These are phyloP conservation scores for Plasmodium inui DNA, from an alignment of 169 alveolate genomes.

Conservation along the genomic window DNA sequence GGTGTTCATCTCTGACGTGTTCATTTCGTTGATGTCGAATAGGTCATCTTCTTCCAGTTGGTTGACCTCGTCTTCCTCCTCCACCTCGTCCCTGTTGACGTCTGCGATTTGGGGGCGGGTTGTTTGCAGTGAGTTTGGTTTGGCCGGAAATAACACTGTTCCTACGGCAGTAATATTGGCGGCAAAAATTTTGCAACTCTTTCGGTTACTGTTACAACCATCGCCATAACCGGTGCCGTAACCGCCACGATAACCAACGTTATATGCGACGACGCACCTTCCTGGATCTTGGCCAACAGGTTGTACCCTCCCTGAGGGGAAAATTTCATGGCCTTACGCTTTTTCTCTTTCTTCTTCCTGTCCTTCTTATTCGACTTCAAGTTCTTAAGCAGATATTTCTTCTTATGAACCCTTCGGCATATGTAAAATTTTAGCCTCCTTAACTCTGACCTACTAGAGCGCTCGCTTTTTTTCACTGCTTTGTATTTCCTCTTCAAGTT, in stretches of 20 bases:
- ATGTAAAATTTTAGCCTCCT: slow-evolving; percentile 58
- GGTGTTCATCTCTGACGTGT: slow-evolving; percentile 37
- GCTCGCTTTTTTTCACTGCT: slow-evolving; percentile 37
- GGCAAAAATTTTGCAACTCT: not conserved
- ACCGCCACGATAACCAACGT: not conserved
- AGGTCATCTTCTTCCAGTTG: slow-evolving; percentile 25
- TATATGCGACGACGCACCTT: slow-evolving; percentile 7
- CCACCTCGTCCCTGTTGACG: not conserved
- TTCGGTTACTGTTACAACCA: not conserved
- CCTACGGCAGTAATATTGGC: not conserved
- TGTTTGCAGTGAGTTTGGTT: not conserved
- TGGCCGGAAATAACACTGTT: not conserved
- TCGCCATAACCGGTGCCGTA: not conserved
- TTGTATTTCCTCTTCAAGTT: slow-evolving; percentile 54
- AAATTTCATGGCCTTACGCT: slow-evolving; percentile 10
- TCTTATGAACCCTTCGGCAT: slow-evolving; percentile 39
- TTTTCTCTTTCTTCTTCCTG: slow-evolving; percentile 26
- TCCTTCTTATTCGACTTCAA: not conserved
- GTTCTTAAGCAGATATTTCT: slow-evolving; percentile 28
- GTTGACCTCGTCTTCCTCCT: slow-evolving; percentile 10
- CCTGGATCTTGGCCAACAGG: slow-evolving; percentile 40
- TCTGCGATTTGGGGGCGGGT: not conserved
- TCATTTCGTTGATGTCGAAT: slow-evolving; percentile 6
- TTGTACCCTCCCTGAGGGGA: slow-evolving; percentile 29
- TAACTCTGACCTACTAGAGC: slow-evolving; percentile 4